Conservation (phyloP, 78 protist genomes). For the Monocercomonoides exilis region DNA sequence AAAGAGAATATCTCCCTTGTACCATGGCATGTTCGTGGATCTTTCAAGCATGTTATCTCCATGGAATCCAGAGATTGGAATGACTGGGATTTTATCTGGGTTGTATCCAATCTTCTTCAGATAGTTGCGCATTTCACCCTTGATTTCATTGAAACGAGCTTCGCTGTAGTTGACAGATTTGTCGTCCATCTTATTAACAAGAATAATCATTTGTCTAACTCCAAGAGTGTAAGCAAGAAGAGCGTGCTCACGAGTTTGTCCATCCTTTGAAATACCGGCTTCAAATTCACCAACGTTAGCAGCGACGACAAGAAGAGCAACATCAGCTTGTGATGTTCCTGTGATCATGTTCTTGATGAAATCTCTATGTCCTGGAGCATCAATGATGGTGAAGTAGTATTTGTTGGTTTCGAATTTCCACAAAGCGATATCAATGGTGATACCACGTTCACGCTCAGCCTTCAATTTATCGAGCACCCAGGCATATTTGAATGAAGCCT, state of each 20-base stretch:
- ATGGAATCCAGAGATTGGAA: conserved; percentile 88
- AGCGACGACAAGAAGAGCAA: conserved; percentile 80
- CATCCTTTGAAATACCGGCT: conserved; percentile 88
- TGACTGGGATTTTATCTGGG: conserved; percentile 17
- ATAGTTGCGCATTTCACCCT: conserved; percentile 64
- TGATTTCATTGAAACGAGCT: conserved; percentile 74
- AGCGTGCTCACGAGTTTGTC: conserved; percentile 96
- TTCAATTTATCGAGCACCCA: conserved; percentile 93
- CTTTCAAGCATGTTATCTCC: conserved; percentile 92
- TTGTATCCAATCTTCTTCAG: conserved; percentile 74
- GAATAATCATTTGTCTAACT: conserved; percentile 86
- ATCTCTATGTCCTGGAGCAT: conserved; percentile 99
- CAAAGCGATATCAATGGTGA: conserved; percentile 73
- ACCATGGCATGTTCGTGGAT: conserved; percentile 80
- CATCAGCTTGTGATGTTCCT: conserved; percentile 95
- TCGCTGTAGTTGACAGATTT: conserved; percentile 27
- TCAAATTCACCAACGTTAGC: conserved; percentile 85
- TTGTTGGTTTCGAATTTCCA: conserved; percentile 94
- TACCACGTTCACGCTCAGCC: conserved; percentile 87
- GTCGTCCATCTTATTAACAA: conserved; percentile 92
- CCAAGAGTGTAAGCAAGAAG: conserved; percentile 91
- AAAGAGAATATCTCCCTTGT: conserved; percentile 65
- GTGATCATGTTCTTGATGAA: conserved; percentile 99
- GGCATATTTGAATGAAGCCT: conserved; percentile 95
- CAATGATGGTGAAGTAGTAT: conserved; percentile 95